phyloP scores from a whole-genome alignment of 805 yeast species.

The Suhomyces faveliae region DNA sequence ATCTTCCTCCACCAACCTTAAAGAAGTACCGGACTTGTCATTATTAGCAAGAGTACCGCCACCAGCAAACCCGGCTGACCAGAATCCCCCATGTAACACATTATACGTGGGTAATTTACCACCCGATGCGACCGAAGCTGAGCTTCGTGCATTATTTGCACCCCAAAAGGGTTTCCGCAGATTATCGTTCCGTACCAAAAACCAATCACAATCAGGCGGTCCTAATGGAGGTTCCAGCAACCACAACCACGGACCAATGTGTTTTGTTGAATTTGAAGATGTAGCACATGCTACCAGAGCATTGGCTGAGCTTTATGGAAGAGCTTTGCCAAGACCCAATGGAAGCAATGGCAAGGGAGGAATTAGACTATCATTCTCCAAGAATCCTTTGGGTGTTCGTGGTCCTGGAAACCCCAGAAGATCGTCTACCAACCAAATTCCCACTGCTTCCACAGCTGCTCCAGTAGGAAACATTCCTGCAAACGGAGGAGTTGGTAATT shows the following conservation, averaged over 20 bases:
- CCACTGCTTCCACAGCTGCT: conserved; percentile 10
- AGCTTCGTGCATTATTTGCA: conserved; percentile 80
- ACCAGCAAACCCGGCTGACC: conserved; percentile 98
- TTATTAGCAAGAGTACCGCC: conserved; percentile 79
- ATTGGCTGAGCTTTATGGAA: conserved; percentile 88
- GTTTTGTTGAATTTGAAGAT: conserved; percentile 98
- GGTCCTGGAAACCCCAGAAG: conserved; percentile 56
- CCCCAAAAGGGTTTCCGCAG: conserved; percentile 92
- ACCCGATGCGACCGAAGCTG: conserved; percentile 94
- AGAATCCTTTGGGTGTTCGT: conserved; percentile 95
- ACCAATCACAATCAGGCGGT: conserved; percentile 26
- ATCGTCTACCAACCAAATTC: conserved; percentile 30
- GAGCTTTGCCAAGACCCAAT: conserved; percentile 80
- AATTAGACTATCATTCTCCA: conserved; percentile 87
- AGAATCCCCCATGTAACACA: conserved; percentile 98
- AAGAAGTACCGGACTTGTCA: conserved; percentile 60
- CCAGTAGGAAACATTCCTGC: conserved; percentile 7
- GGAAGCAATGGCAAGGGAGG: conserved; percentile 82
- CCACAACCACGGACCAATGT: conserved; percentile 91
- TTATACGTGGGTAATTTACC: conserved; percentile 96
- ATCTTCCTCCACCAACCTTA: conserved; percentile 13
- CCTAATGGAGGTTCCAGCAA: conserved; percentile 22
- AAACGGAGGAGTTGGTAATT: conserved; percentile 29
- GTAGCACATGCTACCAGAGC: conserved; percentile 92
- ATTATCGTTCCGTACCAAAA: conserved; percentile 83